A percentile compares a stretch with the other conserved stretches of the same genome.
phyloP scores from a whole-genome alignment of 768 basidiomycete species.

The Leccinum subtestaceum region DNA sequence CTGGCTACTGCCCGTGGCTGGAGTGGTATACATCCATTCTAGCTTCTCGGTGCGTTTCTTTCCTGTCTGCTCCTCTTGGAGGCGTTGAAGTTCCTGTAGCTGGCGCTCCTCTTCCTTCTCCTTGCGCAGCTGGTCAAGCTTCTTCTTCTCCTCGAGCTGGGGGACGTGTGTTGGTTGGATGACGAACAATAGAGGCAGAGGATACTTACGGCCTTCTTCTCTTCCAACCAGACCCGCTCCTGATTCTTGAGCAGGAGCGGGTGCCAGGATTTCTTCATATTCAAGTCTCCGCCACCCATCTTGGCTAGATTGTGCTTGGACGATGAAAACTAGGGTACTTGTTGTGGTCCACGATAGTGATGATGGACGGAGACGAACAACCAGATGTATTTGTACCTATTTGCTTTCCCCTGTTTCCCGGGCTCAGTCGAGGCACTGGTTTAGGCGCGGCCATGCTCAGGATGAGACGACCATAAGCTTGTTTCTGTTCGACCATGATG shows the following conservation, averaged over 20 bases:
- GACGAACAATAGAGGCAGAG: not conserved
- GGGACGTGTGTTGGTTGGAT: constrained; percentile 13
- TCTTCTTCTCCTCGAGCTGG: constrained; percentile 98
- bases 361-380: not conserved
- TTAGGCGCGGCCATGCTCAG: not conserved
- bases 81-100: constrained; percentile 89
- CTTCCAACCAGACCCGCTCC: constrained; percentile 99
- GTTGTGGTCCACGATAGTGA: constrained; percentile 1
- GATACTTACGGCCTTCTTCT: constrained; percentile 85
- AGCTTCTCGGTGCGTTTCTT: constrained; percentile 91
- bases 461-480: constrained; percentile 7
- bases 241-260: constrained; percentile 97
- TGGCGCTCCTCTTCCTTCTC: constrained; percentile 98
- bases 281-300: constrained; percentile 98
- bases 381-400: constrained; percentile 30
- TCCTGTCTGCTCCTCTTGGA: constrained; percentile 95
- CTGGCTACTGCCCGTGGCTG: constrained; percentile 82
- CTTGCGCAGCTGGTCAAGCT: constrained; percentile 92
- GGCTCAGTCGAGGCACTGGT: not conserved
- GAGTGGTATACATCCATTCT: constrained; percentile 99
- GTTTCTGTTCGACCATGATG: constrained; percentile 38
- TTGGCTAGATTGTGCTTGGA: constrained; percentile 41
- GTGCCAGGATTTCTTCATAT: constrained; percentile 99
- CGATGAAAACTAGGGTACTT: not conserved
- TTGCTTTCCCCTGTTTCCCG: constrained; percentile 17